Conservation (phyloP, 1,139 yeast genomes). For the Taiozyma onychis region DNA sequence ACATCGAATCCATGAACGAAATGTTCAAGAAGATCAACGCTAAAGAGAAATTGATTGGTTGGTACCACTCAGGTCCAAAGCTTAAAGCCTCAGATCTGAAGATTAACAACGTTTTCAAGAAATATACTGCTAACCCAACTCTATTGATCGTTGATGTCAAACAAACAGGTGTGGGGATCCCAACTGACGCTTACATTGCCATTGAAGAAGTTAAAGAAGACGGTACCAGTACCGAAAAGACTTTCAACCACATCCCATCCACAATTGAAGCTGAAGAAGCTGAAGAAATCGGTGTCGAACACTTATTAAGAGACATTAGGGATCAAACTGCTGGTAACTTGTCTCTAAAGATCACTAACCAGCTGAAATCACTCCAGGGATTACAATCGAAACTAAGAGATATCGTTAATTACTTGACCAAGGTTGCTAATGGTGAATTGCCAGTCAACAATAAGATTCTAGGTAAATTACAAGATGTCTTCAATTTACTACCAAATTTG, state of each 20-base stretch:
- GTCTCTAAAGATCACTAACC: constrained; percentile 81
- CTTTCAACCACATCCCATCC: constrained; percentile 91
- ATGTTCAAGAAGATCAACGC: constrained; percentile 98
- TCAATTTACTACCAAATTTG: constrained; percentile 86
- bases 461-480: constrained; percentile 91
- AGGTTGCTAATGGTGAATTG: constrained; percentile 62
- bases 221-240: constrained; percentile 90
- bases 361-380: constrained; percentile 83
- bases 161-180: constrained; percentile 71
- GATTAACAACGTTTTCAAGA: constrained; percentile 85
- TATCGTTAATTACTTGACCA: constrained; percentile 73
- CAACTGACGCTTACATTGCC: constrained; percentile 93
- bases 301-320: constrained; percentile 84
- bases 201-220: constrained; percentile 95
- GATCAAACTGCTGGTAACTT: constrained; percentile 96
- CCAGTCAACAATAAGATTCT: constrained; percentile 89
- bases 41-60: constrained; percentile 89
- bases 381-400: constrained; percentile 75
- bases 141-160: constrained; percentile 89
- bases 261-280: constrained; percentile 97
- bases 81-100: constrained; percentile 81
- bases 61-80: constrained; percentile 99
- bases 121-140: constrained; percentile 77
- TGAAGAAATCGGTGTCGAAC: constrained; percentile 98
- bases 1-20: constrained; percentile 92